phyloP scores from a whole-genome alignment of 345 rosid genomes.

The Aquilaria malaccensis region DNA sequence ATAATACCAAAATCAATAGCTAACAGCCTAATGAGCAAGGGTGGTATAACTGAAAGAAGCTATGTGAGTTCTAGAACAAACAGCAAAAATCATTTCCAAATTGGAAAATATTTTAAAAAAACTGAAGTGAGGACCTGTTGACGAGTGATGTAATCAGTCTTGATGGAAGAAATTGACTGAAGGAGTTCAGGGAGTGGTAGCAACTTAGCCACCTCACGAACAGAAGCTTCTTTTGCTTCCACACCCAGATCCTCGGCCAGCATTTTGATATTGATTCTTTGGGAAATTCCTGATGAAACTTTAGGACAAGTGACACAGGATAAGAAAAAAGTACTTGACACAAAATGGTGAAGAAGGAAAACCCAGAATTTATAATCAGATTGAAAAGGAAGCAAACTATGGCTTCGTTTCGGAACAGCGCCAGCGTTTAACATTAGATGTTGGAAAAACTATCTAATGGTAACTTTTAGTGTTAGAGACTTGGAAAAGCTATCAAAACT shows the following conservation, averaged over 20 bases:
- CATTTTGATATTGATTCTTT: too few relatives aligned
- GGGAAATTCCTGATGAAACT: too few relatives aligned
- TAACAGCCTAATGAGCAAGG: not conserved
- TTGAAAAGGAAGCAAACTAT: too few relatives aligned
- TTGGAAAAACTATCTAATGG: too few relatives aligned
- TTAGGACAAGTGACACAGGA: conserved; percentile 8
- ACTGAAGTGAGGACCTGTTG: conserved; percentile 36
- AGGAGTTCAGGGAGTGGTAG: conserved; percentile 56
- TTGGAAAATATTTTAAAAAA: not conserved
- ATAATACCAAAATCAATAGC: not conserved
- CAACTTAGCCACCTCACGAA: conserved; percentile 68
- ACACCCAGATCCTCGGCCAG: conserved; percentile 56
- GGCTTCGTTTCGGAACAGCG: too few relatives aligned
- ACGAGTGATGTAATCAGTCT: conserved; percentile 57
- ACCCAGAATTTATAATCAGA: too few relatives aligned
- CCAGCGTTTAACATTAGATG: too few relatives aligned
- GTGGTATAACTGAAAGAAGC: not conserved
- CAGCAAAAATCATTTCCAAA: not conserved
- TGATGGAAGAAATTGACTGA: conserved; percentile 43
- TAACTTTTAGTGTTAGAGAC: too few relatives aligned
- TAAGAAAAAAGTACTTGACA: too few relatives aligned
- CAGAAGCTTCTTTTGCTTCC: conserved; percentile 67
- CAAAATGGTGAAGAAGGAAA: too few relatives aligned
- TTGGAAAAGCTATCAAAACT: too few relatives aligned
- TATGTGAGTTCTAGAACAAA: not conserved